Percentiles rank a stretch among this genome's conserved stretches.
These are phyloP conservation scores for Ampelomyces quisqualis DNA, from an alignment of 2,329 filamentous ascomycete species.

Conservation along the genomic window DNA sequence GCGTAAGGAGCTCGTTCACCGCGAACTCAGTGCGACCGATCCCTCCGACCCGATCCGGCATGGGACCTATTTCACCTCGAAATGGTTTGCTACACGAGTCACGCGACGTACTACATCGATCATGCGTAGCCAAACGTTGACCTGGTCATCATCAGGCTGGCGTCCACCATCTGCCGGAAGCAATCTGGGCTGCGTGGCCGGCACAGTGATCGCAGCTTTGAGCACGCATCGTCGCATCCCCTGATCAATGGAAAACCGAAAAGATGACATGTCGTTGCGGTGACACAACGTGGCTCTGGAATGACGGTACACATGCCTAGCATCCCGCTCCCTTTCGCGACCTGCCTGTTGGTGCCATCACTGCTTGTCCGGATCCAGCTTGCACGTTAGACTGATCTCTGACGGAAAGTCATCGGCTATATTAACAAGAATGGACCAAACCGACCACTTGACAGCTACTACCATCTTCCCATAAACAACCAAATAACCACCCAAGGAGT, in stretches of 20 bases:
- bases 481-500: too few relatives aligned
- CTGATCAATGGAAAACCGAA: conserved; percentile 4
- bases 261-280: conserved; percentile 9
- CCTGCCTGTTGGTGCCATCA: too few relatives aligned
- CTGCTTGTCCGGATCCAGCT: too few relatives aligned
- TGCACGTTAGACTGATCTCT: too few relatives aligned
- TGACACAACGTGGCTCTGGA: conserved; percentile 13
- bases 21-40: conserved; percentile 14
- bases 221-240: background rate
- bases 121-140: background rate
- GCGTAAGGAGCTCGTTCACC: conserved; percentile 18
- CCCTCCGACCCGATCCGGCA: conserved; percentile 7
- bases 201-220: background rate
- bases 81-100: conserved; percentile 6
- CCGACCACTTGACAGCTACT: too few relatives aligned
- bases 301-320: conserved; percentile 4
- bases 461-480: too few relatives aligned
- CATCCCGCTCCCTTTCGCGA: too few relatives aligned
- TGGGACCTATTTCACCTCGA: conserved; percentile 1
- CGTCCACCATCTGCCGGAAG: conserved; percentile 4
- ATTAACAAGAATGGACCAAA: too few relatives aligned
- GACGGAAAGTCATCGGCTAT: too few relatives aligned
- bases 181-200: background rate
- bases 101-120: conserved; percentile 7
- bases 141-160: background rate